Conservation (phyloP, 129 eudicot genomes). For the Arctium minus region DNA sequence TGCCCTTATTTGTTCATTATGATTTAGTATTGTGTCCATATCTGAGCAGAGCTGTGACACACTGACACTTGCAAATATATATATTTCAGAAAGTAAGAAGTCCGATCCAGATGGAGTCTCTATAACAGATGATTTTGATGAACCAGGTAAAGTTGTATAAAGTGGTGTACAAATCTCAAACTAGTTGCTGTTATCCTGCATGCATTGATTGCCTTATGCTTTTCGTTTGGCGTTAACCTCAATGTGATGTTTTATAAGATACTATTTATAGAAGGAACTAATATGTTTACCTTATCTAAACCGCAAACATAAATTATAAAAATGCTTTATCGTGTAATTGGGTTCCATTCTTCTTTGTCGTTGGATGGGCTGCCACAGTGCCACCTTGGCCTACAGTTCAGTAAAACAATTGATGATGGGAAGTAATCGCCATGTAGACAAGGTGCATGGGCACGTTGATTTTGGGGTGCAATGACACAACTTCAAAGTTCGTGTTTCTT, state of each 20-base stretch:
- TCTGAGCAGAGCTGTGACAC: neutral
- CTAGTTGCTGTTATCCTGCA: neutral
- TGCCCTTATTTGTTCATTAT: neutral
- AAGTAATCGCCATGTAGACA: neutral
- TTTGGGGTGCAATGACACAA: neutral
- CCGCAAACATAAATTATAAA: neutral
- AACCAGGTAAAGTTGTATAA: constrained; percentile 43
- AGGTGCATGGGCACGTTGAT: neutral
- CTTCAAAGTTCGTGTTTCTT: neutral
- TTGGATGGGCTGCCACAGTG: constrained; percentile 6
- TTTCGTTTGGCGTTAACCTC: neutral
- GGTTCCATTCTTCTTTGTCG: neutral
- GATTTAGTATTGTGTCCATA: neutral
- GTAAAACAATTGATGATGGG: neutral
- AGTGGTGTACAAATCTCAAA: neutral
- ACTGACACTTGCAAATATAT: constrained; percentile 16
- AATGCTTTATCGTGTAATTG: neutral
- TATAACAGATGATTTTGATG: constrained; percentile 54
- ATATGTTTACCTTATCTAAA: neutral
- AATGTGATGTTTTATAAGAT: constrained; percentile 2
- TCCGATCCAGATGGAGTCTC: constrained; percentile 59
- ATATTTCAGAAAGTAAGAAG: constrained; percentile 64
- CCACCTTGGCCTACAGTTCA: neutral
- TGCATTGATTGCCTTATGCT: constrained; percentile 4
- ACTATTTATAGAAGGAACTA: neutral